phyloP scores from a whole-genome alignment of 169 alveolate genomes.

The Eimeria brunetti region DNA sequence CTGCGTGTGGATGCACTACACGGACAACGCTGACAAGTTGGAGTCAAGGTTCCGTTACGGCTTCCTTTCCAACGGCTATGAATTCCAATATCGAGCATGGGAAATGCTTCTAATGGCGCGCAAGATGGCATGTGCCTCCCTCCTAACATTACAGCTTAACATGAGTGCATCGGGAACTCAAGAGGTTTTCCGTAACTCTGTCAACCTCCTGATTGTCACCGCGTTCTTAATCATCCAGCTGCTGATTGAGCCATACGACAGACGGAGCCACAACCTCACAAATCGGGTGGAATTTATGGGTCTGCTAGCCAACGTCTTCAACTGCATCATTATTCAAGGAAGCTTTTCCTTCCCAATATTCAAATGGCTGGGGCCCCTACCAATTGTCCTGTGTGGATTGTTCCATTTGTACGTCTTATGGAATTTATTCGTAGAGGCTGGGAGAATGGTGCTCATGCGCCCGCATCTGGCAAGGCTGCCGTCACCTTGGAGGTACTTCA shows the following conservation, averaged over 20 bases:
- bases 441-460: constrained; percentile 82
- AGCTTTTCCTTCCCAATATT: constrained; percentile 71
- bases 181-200: constrained; percentile 79
- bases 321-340: constrained; percentile 78
- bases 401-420: constrained; percentile 78
- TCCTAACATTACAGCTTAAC: constrained; percentile 69
- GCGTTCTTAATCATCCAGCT: constrained; percentile 70
- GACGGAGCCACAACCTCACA: constrained; percentile 79
- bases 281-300: constrained; percentile 79
- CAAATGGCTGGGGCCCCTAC: constrained; percentile 78
- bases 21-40: constrained; percentile 63
- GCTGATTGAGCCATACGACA: constrained; percentile 79
- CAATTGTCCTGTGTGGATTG: constrained; percentile 47
- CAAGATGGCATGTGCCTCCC: constrained; percentile 64
- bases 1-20: constrained; percentile 56
- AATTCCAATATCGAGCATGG: constrained; percentile 75
- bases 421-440: constrained; percentile 82
- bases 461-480: constrained; percentile 79
- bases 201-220: constrained; percentile 70
- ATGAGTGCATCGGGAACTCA: constrained; percentile 74
- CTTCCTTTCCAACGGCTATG: constrained; percentile 79
- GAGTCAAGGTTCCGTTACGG: constrained; percentile 68
- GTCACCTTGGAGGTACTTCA: constrained; percentile 80
- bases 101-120: constrained; percentile 75
- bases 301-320: constrained; percentile 70